Conservation (phyloP, 208 protist genomes). For the Leishmania turanica region DNA sequence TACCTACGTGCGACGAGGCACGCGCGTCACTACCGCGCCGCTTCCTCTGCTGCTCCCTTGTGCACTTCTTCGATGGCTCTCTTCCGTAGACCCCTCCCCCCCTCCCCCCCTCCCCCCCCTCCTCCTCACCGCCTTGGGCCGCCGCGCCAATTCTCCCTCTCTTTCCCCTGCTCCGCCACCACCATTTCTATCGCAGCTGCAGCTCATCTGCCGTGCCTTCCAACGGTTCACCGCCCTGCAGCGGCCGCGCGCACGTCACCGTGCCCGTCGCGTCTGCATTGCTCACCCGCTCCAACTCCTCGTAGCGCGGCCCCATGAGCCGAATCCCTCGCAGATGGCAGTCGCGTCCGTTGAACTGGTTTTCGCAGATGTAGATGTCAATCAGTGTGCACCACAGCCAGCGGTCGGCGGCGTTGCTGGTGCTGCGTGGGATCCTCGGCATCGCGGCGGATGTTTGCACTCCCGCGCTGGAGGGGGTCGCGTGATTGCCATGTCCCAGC, state of each 20-base stretch:
- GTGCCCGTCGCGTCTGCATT: not conserved
- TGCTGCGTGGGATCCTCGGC: not conserved
- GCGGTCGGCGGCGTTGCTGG: slow-evolving; percentile 26
- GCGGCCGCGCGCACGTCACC: not conserved
- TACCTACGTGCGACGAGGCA: not conserved
- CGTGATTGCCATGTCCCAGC: slow-evolving; percentile 2
- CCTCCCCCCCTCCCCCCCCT: no score
- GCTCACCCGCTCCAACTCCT: slow-evolving; percentile 17
- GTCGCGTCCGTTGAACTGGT: slow-evolving; percentile 83
- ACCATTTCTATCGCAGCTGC: not conserved
- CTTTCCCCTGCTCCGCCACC: not conserved
- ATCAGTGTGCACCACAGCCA: slow-evolving; percentile 71
- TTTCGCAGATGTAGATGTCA: slow-evolving; percentile 65
- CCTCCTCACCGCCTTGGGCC: not conserved
- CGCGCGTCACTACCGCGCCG: not conserved
- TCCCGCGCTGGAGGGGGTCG: not conserved
- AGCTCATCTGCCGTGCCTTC: slow-evolving; percentile 2
- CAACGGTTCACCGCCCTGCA: not conserved
- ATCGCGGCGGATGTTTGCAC: not conserved
- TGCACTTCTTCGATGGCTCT: not conserved
- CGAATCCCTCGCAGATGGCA: slow-evolving; percentile 80
- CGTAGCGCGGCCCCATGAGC: slow-evolving; percentile 55
- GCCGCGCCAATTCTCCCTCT: not conserved
- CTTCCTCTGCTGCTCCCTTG: not conserved
- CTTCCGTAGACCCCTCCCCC: not conserved